Evolutionary conservation across 495 filamentous ascomycete species (phyloP).

Genomic region (Tuber borchii): DNA sequence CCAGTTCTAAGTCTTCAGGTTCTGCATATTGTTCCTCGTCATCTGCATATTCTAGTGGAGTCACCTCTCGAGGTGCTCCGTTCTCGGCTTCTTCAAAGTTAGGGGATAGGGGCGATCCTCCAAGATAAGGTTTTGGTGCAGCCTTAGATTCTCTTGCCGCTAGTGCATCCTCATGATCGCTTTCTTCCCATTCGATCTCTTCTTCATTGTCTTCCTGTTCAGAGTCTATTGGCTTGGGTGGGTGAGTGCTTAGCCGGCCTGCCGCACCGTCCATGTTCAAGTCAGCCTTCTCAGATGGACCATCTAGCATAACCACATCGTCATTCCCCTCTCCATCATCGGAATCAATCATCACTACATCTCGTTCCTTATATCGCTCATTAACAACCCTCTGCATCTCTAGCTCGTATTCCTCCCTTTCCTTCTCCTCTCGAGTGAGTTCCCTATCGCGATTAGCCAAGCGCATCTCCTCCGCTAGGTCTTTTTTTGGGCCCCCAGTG

Average conservation of each 20-base stretch:
- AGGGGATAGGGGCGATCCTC: slow-evolving; percentile 13
- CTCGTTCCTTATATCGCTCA: slow-evolving; percentile 45
- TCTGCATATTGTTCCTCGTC: slow-evolving; percentile 59
- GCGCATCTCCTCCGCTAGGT: slow-evolving; percentile 52
- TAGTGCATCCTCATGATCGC: slow-evolving; percentile 42
- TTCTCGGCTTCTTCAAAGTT: slow-evolving; percentile 26
- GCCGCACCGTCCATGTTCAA: slow-evolving; percentile 45
- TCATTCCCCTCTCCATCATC: slow-evolving; percentile 43
- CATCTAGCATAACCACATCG: slow-evolving; percentile 55
- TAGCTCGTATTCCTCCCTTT: slow-evolving; percentile 10
- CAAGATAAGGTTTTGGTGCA: slow-evolving; percentile 33
- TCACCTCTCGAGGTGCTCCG: slow-evolving; percentile 39
- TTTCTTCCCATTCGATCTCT: slow-evolving; percentile 47
- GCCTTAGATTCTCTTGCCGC: slow-evolving; percentile 7
- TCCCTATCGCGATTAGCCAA: slow-evolving; percentile 35
- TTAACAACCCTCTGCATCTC: slow-evolving; percentile 20
- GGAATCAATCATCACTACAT: slow-evolving; percentile 47
- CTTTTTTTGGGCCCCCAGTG: slow-evolving; percentile 47
- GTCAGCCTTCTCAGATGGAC: slow-evolving; percentile 13
- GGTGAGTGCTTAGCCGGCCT: slow-evolving; percentile 13
- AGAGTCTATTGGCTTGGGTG: neutral
- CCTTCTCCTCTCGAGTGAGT: slow-evolving; percentile 25
- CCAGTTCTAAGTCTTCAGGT: slow-evolving; percentile 82
- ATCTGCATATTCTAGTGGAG: slow-evolving; percentile 31
- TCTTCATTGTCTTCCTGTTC: slow-evolving; percentile 21